A percentile compares a stretch with the other conserved stretches of the same genome.
phyloP scores from a whole-genome alignment of 148 eudicot species.

The Talinum fruticosum region DNA sequence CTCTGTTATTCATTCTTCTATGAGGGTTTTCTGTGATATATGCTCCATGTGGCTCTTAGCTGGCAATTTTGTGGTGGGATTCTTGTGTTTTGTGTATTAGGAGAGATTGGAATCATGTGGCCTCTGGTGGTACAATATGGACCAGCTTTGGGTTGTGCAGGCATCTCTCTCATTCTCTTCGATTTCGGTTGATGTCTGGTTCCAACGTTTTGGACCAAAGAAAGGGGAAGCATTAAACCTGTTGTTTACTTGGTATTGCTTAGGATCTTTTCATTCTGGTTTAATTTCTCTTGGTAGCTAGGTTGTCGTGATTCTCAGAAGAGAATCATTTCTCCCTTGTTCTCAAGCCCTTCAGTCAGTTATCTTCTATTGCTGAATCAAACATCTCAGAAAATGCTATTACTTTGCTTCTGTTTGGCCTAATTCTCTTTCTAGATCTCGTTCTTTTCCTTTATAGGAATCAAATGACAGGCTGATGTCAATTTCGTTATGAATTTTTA shows the following conservation, averaged over 20 bases:
- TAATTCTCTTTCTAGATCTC: background rate
- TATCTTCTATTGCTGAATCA: background rate
- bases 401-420: background rate
- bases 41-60: slow-evolving; percentile 24
- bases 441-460: background rate
- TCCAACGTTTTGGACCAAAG: background rate
- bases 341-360: slow-evolving; percentile 1
- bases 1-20: slow-evolving; percentile 6
- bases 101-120: slow-evolving; percentile 7
- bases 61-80: slow-evolving; percentile 5
- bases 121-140: background rate
- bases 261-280: background rate
- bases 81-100: background rate
- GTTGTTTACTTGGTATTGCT: background rate
- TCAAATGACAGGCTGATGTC: background rate
- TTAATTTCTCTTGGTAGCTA: background rate
- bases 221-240: background rate
- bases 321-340: background rate
- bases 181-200: background rate
- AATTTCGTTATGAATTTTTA: background rate
- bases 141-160: slow-evolving; percentile 4
- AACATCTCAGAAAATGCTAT: background rate
- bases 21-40: slow-evolving; percentile 5
- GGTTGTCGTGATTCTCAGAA: background rate
- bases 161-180: background rate